Percentiles rank a stretch among this genome's conserved stretches.
Conservation (phyloP, 306 rosid species). For the Medicago lupulina region DNA sequence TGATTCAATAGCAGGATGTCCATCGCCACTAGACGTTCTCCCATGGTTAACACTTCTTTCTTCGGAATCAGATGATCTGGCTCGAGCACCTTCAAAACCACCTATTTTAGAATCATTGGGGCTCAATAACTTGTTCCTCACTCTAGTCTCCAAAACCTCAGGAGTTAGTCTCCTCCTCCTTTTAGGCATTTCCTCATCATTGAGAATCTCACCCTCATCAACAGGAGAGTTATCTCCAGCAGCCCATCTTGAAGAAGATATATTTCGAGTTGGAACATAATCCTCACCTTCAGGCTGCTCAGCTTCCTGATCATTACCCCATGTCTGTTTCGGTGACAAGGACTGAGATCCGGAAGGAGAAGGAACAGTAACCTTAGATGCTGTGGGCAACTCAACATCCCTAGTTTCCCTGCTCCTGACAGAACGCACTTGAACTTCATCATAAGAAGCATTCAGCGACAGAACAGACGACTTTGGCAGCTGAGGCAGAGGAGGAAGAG, state of each 20-base stretch:
- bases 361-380: constrained; percentile 37
- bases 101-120: constrained; percentile 73
- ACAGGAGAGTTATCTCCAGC: constrained; percentile 83
- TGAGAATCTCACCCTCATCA: constrained; percentile 86
- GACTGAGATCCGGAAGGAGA: constrained; percentile 46
- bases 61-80: constrained; percentile 73
- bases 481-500: constrained; percentile 63
- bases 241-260: constrained; percentile 98
- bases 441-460: constrained; percentile 48
- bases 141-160: constrained; percentile 54
- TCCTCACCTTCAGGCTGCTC: constrained; percentile 73
- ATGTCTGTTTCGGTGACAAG: constrained; percentile 46
- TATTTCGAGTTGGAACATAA: constrained; percentile 70
- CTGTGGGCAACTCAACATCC: constrained; percentile 39
- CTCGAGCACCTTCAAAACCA: constrained; percentile 62
- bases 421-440: constrained; percentile 54
- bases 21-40: constrained; percentile 71
- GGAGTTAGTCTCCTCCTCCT: constrained; percentile 61
- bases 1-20: constrained; percentile 54
- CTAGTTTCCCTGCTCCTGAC: constrained; percentile 42
- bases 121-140: constrained; percentile 63
- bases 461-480: constrained; percentile 55
- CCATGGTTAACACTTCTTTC: constrained; percentile 57
- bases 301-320: constrained; percentile 52
- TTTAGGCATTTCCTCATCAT: constrained; percentile 61